phyloP scores from a whole-genome alignment of 2,329 filamentous ascomycete genomes.

The Cercospora sp. region DNA sequence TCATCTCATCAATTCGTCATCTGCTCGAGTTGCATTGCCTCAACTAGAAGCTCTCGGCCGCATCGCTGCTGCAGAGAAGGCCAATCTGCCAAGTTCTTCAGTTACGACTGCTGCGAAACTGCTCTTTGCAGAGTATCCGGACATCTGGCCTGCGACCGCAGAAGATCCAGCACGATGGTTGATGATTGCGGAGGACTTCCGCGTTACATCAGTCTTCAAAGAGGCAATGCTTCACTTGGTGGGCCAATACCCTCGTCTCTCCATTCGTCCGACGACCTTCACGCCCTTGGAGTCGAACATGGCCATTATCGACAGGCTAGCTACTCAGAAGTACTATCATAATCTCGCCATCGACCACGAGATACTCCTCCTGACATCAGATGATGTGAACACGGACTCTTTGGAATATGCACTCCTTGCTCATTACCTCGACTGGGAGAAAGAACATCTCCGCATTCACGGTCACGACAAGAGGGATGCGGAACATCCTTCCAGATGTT shows the following conservation, averaged over 20 bases:
- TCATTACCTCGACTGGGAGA: conserved; percentile 3
- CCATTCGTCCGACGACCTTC: background rate
- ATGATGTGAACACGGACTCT: background rate
- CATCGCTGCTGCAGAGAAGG: conserved; percentile 32
- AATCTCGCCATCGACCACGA: conserved; percentile 1
- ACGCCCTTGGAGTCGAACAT: conserved; percentile 9
- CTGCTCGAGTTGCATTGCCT: conserved; percentile 28
- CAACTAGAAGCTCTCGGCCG: conserved; percentile 37
- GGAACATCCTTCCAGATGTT: conserved; percentile 1
- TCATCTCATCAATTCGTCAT: conserved; percentile 22
- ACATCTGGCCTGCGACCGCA: conserved; percentile 36
- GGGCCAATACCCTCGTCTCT: conserved; percentile 33
- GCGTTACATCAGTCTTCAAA: conserved; percentile 38
- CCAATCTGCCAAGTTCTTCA: conserved; percentile 27
- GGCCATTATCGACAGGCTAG: conserved; percentile 21
- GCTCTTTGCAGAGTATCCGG: conserved; percentile 32
- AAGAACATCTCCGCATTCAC: conserved; percentile 12
- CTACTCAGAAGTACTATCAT: conserved; percentile 9
- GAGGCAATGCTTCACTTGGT: conserved; percentile 42
- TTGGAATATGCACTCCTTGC: background rate
- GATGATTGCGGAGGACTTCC: conserved; percentile 32
- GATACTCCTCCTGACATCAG: background rate
- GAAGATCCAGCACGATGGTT: conserved; percentile 39
- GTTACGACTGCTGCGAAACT: conserved; percentile 12
- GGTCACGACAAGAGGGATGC: conserved; percentile 13